Evolutionary conservation across 768 basidiomycete genomes (phyloP).

Genomic region (Boletus edulis): DNA sequence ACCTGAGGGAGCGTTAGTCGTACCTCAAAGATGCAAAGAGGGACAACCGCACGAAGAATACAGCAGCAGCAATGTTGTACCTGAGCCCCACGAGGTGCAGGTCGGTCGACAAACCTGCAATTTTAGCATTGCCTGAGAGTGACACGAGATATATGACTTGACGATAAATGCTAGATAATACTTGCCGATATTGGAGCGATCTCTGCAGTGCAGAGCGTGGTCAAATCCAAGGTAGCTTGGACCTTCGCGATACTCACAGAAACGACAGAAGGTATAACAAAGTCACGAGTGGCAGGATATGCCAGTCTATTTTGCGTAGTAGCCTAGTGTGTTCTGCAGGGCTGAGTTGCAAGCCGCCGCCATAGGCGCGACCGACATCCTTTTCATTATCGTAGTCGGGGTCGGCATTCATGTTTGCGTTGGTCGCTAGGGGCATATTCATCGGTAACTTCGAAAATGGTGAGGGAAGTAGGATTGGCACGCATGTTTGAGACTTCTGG

Average conservation of each 20-base stretch:
- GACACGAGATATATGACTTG: background rate
- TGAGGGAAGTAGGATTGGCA: too few relatives aligned
- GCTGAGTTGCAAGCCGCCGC: background rate
- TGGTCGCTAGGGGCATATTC: too few relatives aligned
- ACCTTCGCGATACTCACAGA: conserved; percentile 32
- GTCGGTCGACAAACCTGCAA: conserved; percentile 44
- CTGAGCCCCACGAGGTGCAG: conserved; percentile 32
- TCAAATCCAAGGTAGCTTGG: background rate
- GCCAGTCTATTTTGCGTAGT: conserved; percentile 43
- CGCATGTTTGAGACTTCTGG: too few relatives aligned
- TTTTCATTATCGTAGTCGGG: too few relatives aligned
- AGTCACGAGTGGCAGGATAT: conserved; percentile 44
- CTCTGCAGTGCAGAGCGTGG: conserved; percentile 24
- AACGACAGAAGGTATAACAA: conserved; percentile 45
- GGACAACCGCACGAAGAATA: conserved; percentile 32
- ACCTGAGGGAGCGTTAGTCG: conserved; percentile 20
- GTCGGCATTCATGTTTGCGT: too few relatives aligned
- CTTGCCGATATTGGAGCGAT: conserved; percentile 45
- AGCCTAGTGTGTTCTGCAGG: conserved; percentile 23
- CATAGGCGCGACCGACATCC: background rate
- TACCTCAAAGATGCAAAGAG: background rate
- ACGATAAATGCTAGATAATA: background rate
- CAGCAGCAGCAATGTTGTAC: conserved; percentile 37
- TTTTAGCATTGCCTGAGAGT: conserved; percentile 38
- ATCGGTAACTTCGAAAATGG: too few relatives aligned